Evolutionary conservation across 1,139 yeast genomes (phyloP).

Genomic region (Suhomyces taliae): DNA sequence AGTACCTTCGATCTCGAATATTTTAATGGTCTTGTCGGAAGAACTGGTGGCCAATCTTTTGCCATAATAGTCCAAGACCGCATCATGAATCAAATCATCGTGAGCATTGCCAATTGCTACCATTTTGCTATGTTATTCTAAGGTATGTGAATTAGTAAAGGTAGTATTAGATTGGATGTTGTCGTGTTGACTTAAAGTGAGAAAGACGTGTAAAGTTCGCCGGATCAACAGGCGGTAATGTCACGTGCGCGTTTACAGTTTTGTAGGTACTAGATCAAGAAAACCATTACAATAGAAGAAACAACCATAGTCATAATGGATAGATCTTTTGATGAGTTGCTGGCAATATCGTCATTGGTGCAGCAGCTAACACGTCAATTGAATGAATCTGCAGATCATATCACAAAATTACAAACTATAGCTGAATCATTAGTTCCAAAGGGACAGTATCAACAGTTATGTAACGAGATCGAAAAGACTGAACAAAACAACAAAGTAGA

Average conservation of each 20-base stretch:
- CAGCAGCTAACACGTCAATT: slow-evolving; percentile 23
- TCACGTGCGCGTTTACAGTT: background rate
- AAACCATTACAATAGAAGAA: background rate
- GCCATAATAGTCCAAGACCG: slow-evolving; percentile 94
- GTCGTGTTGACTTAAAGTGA: slow-evolving; percentile 1
- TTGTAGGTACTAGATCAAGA: too few species aligned
- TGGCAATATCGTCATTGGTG: slow-evolving; percentile 21
- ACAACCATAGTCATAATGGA: slow-evolving; percentile 17
- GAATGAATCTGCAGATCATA: slow-evolving; percentile 21
- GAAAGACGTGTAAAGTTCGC: slow-evolving; percentile 7
- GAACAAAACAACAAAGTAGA: background rate
- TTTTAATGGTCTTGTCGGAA: slow-evolving; percentile 89
- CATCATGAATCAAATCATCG: slow-evolving; percentile 93
- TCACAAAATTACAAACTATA: slow-evolving; percentile 22
- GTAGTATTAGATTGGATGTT: background rate
- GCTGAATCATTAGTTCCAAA: slow-evolving; percentile 25
- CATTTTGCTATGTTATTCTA: slow-evolving; percentile 28
- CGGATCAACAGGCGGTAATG: background rate
- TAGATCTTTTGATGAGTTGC: slow-evolving; percentile 24
- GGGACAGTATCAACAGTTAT: slow-evolving; percentile 14
- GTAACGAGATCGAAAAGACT: background rate
- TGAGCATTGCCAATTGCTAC: slow-evolving; percentile 80
- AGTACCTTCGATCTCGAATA: slow-evolving; percentile 83
- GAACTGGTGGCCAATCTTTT: slow-evolving; percentile 94
- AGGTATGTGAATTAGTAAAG: too few species aligned